A percentile compares a stretch with the other conserved stretches of the same genome.
Evolutionary conservation across 306 rosid genomes (phyloP).

Genomic region (Delonix regia): DNA sequence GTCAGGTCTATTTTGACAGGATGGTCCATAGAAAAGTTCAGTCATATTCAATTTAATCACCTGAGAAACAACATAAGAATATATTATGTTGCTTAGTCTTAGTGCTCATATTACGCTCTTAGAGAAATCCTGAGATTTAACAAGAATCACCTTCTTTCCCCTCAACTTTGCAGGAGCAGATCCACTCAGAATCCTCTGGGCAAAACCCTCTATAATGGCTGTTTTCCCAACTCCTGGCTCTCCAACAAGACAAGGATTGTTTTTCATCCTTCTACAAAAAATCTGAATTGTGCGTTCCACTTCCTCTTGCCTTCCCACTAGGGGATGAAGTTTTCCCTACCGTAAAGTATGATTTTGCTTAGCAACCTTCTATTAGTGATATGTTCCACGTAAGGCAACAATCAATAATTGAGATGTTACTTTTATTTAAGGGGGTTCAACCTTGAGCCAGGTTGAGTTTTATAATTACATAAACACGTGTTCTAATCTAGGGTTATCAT

Average conservation of each 20-base stretch:
- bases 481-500: too few relatives aligned
- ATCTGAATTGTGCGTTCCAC: slow-evolving; percentile 63
- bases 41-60: slow-evolving; percentile 67
- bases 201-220: slow-evolving; percentile 74
- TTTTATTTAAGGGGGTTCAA: too few relatives aligned
- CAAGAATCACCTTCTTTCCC: slow-evolving; percentile 62
- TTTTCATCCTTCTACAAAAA: slow-evolving; percentile 59
- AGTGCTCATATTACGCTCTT: background rate
- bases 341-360: background rate
- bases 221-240: slow-evolving; percentile 77
- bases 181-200: slow-evolving; percentile 64
- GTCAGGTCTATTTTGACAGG: slow-evolving; percentile 64
- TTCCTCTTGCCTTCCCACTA: slow-evolving; percentile 63
- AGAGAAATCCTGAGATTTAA: background rate
- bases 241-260: slow-evolving; percentile 69
- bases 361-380: background rate
- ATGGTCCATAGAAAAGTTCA: slow-evolving; percentile 60
- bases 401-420: too few relatives aligned
- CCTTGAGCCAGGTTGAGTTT: too few relatives aligned
- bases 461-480: too few relatives aligned
- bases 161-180: slow-evolving; percentile 68
- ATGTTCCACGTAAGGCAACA: background rate
- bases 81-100: background rate
- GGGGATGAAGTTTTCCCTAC: slow-evolving; percentile 56
- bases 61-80: slow-evolving; percentile 35